phyloP scores from a whole-genome alignment of 2,329 filamentous ascomycete species.

The Apiospora saccharicola region DNA sequence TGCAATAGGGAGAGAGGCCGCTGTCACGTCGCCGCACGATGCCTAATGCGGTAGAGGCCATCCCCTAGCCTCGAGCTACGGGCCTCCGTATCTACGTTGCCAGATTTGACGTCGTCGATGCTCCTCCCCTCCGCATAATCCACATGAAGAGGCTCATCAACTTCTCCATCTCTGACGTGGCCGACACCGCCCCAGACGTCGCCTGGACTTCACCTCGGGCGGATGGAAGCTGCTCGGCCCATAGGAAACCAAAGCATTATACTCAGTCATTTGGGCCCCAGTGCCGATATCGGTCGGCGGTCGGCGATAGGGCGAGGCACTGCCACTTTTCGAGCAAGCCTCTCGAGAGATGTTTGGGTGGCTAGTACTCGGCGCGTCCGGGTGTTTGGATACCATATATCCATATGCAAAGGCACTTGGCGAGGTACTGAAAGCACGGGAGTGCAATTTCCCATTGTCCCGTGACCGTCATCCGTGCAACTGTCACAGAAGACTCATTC shows the following conservation, averaged over 20 bases:
- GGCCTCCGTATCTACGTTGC: neutral
- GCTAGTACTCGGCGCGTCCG: no score
- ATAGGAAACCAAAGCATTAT: neutral
- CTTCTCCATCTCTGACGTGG: neutral
- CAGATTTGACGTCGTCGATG: neutral
- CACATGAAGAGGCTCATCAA: neutral
- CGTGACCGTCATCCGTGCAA: no score
- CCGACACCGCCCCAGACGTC: neutral
- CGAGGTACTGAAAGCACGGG: no score
- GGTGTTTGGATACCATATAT: no score
- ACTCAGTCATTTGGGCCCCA: neutral
- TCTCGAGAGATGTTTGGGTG: no score
- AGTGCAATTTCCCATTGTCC: no score
- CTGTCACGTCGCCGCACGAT: neutral
- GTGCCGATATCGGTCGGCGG: neutral
- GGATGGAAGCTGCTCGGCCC: neutral
- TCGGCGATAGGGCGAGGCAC: neutral
- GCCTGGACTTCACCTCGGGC: neutral
- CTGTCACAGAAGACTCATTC: no score
- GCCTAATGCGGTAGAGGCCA: neutral
- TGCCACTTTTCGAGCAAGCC: neutral
- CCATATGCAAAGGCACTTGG: no score
- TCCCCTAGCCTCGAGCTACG: neutral
- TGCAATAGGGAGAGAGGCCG: neutral
- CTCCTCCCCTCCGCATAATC: neutral